Evolutionary conservation across 371 early-diverging fungal species (phyloP), one percentile per base, ranked within the genome.

Genomic region (Zopfochytrium polystomum): DNA sequence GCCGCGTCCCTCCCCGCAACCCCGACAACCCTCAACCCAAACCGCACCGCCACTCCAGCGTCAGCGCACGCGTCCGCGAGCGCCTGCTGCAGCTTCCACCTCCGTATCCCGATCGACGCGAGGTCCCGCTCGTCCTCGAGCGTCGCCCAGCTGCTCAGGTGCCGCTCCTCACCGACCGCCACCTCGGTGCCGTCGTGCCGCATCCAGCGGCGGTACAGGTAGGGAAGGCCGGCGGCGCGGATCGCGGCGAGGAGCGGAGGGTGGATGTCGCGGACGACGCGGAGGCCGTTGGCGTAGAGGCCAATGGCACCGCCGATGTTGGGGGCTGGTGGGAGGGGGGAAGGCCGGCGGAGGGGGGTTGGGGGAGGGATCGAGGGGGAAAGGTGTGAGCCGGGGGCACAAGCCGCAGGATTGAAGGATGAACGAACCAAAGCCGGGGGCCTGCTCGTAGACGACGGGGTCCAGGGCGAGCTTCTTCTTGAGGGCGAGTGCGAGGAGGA

Each of bases 181-280:
- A 72, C 47, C 44, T 67, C 72, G 4, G 62, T 50, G 29, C 72
- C 72, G 47, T 72, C 72, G 38, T 72, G 72, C 13, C 71, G 34
- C 46, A 67, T 43, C 69, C 72, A 72, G 32, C 66, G 58, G 33
- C 72, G 58, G 50, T 57, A 30, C 4, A 30, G 26, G 47, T 72
- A 71, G 13, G 70, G 65, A 22, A 42, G 18, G 27, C 56, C 66
- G 9, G 34, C 32, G 13, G 18, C 23, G 30, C 68, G 29, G 30
- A 71, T 62, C 18, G 25, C 20, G 15, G 49, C 27, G 29, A 72
- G 56, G 5, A 71, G 52, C 15, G 4, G 5, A 18, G 59, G 49
- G 38, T 25, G 48, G 52, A 72, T 72, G 30, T 71, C 72, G 11
- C 67, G 30, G 31, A 72, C 44, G 26, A 72, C 59, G 3, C 43